Evolutionary conservation across 257 asterid species (phyloP), one percentile per base, ranked within the genome.

Genomic region (Ilex asprella): DNA sequence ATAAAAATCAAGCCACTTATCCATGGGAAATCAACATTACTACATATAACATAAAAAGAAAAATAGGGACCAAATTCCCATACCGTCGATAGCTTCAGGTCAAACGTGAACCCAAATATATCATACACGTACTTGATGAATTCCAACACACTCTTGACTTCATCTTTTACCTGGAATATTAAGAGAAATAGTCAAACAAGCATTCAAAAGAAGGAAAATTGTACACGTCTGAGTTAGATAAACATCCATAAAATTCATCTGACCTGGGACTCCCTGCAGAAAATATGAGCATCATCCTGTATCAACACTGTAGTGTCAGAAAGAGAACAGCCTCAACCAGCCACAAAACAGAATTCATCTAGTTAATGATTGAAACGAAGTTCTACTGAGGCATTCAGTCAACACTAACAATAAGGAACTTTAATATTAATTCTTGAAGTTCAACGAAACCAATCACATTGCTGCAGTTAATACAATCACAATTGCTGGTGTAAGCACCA

Each of bases 211-310:
- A 35, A 35, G 41, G 8, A n/a, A 39, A 30, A 31, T 13, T 58
- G 60, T 21, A 47, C 50, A 64, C 46, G 21, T 30, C 30, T 16
- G 27, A 21, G 27, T 21, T 21, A 69, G 15, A 58, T 30, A 52
- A 46, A 16, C 58, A 29, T 51, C 41, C 60, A 69, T 70, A 65
- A 50, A 66, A 31, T 39, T 43, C 2, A 63, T 64, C 82, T 74
- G 71, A 89, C 99, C 77, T 93, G 99, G 67, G 92, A 83, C 78
- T 93, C 97, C 85, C 95, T 80, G 88, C 99, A 93, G 79, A 93
- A 89, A 74, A 93, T 93, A 75, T 93, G 99, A 60, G 99, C 95
- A 78, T 93, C 99, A 82, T 93, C 99, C 99, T 93, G 95, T 63
- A 69, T 65, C 58, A 81, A 58, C 29, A 73, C 7, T 52, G 32